Percentiles rank a stretch among this genome's conserved stretches.
phyloP scores from a whole-genome alignment of 495 filamentous ascomycete species.

The Penicillium antarcticum region DNA sequence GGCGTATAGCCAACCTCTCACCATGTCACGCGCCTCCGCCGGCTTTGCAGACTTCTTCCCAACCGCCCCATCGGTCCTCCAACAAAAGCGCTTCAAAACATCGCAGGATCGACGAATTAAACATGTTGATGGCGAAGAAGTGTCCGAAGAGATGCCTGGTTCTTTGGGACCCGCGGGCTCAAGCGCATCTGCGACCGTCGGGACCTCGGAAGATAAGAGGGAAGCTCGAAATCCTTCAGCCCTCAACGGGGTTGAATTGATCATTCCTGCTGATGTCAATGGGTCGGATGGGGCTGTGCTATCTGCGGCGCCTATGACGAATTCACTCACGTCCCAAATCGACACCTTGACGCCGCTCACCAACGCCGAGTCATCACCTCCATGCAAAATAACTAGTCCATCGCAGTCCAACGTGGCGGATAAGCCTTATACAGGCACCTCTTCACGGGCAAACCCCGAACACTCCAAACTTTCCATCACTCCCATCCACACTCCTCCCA shows the following conservation, averaged over 20 bases:
- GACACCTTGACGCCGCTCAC: constrained; percentile 74
- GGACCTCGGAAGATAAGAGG: constrained; percentile 13
- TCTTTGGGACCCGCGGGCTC: constrained; percentile 1
- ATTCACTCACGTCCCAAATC: constrained; percentile 46
- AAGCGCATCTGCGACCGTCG: constrained; percentile 11
- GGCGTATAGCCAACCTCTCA: constrained; percentile 47
- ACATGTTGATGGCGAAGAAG: constrained; percentile 25
- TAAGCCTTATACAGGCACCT: constrained; percentile 15
- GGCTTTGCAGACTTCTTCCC: constrained; percentile 91
- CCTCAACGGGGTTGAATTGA: constrained; percentile 57
- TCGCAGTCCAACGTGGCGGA: constrained; percentile 34
- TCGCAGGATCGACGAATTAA: constrained; percentile 35
- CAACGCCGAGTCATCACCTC: constrained; percentile 70
- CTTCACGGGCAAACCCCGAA: constrained; percentile 10
- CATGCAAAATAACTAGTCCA: constrained; percentile 54
- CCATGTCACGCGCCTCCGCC: constrained; percentile 77
- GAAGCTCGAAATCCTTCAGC: constrained; percentile 12
- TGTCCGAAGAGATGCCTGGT: constrained; percentile 1
- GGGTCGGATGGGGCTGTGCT: constrained; percentile 29
- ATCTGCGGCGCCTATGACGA: constrained; percentile 20
- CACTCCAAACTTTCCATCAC: constrained; percentile 37
- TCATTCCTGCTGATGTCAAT: constrained; percentile 61
- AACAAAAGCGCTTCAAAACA: constrained; percentile 47
- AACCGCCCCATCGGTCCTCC: constrained; percentile 69
- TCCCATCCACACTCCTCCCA: constrained; percentile 48